A percentile compares a stretch with the other conserved stretches of the same genome.
Conservation (phyloP, 2,329 filamentous ascomycete genomes). For the Hymenoscyphus albidus region DNA sequence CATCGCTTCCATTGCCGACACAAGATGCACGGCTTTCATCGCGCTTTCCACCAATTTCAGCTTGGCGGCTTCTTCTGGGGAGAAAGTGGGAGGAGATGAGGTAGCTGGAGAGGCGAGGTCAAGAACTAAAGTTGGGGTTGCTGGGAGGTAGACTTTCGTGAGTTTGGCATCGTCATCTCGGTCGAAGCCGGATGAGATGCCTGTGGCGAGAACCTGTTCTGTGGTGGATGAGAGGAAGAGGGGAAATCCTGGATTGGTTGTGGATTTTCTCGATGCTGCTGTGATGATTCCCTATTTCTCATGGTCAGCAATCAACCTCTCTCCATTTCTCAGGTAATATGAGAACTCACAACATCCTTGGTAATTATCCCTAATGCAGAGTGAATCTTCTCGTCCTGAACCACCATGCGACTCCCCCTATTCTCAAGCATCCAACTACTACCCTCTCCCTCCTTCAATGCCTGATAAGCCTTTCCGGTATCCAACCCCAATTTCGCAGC, state of each 20-base stretch:
- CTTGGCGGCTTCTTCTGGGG: slow-evolving; percentile 26
- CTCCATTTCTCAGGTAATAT: background rate
- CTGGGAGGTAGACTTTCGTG: slow-evolving; percentile 22
- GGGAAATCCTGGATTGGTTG: slow-evolving; percentile 33
- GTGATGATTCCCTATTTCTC: slow-evolving; percentile 9
- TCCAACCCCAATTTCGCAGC: slow-evolving; percentile 54
- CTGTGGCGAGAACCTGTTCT: slow-evolving; percentile 33
- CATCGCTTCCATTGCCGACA: slow-evolving; percentile 52
- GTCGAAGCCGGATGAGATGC: slow-evolving; percentile 22
- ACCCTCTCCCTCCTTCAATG: slow-evolving; percentile 21
- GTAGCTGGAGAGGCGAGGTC: slow-evolving; percentile 20
- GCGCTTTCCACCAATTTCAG: slow-evolving; percentile 53
- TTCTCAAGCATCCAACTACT: slow-evolving; percentile 54
- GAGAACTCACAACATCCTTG: slow-evolving; percentile 35
- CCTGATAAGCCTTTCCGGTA: slow-evolving; percentile 39
- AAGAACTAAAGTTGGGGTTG: slow-evolving; percentile 21
- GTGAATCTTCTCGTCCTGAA: slow-evolving; percentile 43
- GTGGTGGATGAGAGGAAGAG: slow-evolving; percentile 36
- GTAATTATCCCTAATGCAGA: slow-evolving; percentile 38
- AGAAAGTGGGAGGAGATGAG: background rate
- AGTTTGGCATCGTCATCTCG: slow-evolving; percentile 28
- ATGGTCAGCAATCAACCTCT: background rate
- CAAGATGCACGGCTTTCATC: slow-evolving; percentile 55
- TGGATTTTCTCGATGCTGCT: background rate
- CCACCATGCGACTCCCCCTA: slow-evolving; percentile 50